Percentiles rank a stretch among this genome's conserved stretches.
These are phyloP conservation scores for Cenchrus purpureus DNA, from an alignment of 176 grass and related monocot species.

Conservation along the genomic window DNA sequence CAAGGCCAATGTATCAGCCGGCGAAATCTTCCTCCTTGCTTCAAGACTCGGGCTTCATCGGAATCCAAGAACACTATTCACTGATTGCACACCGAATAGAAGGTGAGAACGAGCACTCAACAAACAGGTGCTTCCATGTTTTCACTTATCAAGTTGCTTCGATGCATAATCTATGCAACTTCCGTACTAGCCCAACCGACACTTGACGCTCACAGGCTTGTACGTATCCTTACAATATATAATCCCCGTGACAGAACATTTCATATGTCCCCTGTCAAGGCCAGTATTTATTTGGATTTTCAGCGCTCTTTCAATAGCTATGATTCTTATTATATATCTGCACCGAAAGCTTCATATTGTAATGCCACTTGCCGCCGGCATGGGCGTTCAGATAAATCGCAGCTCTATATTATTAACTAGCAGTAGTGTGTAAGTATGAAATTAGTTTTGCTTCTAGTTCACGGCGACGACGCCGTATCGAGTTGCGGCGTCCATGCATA, in stretches of 20 bases:
- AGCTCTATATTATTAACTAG: neutral
- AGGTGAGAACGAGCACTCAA: too few species aligned
- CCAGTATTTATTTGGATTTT: neutral
- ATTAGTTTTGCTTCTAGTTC: slow-evolving; percentile 37
- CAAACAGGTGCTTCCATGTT: too few species aligned
- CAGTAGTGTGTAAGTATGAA: neutral
- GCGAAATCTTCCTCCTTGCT: too few species aligned
- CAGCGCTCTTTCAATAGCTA: neutral
- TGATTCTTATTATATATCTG: neutral
- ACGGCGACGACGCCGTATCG: neutral
- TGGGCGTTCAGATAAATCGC: neutral
- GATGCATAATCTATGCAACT: too few species aligned
- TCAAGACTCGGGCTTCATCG: too few species aligned
- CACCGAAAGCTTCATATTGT: neutral
- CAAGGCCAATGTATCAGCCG: too few species aligned
- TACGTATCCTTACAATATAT: neutral
- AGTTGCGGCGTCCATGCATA: slow-evolving; percentile 39
- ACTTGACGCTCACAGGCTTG: neutral
- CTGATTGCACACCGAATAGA: too few species aligned
- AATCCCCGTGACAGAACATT: neutral
- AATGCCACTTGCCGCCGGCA: neutral
- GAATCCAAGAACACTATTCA: too few species aligned
- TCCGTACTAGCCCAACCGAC: neutral
- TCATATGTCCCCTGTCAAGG: neutral
- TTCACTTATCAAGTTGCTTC: too few species aligned